These are phyloP conservation scores for Neonectria ditissima DNA, from an alignment of 2,329 filamentous ascomycete genomes.

Conservation along the genomic window DNA sequence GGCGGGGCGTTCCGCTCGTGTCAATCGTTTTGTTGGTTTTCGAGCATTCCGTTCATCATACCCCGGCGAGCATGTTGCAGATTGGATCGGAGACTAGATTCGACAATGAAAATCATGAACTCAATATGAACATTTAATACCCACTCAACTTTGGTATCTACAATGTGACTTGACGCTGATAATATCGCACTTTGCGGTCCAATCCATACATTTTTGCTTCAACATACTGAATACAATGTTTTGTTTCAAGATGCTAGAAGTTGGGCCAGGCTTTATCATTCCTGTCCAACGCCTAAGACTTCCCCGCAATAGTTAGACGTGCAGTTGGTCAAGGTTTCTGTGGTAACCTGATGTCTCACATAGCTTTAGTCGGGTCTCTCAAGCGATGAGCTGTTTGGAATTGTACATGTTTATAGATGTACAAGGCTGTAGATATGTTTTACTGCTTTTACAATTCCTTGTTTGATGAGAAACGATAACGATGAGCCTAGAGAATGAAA, in stretches of 20 bases:
- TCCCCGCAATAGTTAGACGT: background rate
- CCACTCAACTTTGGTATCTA: too few relatives aligned
- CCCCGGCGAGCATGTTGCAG: slow-evolving; percentile 44
- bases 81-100: slow-evolving; percentile 45
- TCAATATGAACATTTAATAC: slow-evolving; percentile 39
- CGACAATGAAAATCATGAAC: slow-evolving; percentile 43
- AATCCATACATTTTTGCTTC: too few relatives aligned
- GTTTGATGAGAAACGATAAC: background rate
- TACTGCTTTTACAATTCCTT: too few relatives aligned
- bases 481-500: background rate
- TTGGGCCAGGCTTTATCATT: background rate
- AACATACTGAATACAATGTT: too few relatives aligned
- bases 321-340: background rate
- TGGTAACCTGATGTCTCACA: background rate
- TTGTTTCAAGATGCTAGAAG: background rate
- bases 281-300: background rate
- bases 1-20: slow-evolving; percentile 33
- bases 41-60: slow-evolving; percentile 47
- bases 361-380: background rate
- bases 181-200: too few relatives aligned
- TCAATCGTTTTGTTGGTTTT: slow-evolving; percentile 42
- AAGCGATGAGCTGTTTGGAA: background rate
- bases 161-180: too few relatives aligned
- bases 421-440: too few relatives aligned
- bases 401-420: background rate